phyloP scores from a whole-genome alignment of 148 eudicot genomes.

The Nepenthes mirabilis region DNA sequence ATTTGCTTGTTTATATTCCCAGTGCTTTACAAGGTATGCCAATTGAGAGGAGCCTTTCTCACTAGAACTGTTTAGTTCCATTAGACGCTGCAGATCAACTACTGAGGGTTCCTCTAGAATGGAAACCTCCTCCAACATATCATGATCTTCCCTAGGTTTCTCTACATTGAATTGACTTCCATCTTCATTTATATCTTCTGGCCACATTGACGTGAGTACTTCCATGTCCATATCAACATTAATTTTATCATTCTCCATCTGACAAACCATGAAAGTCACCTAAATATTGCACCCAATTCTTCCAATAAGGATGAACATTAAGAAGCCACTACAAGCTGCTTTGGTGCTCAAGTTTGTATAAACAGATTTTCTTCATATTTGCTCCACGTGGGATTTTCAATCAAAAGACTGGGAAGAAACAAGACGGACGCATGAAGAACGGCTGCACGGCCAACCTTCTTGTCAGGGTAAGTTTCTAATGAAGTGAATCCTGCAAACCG shows the following conservation, averaged over 20 bases:
- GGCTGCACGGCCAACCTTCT: too few relatives aligned
- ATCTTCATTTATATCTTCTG: conserved; percentile 57
- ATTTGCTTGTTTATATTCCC: conserved; percentile 79
- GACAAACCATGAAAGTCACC: conserved; percentile 17
- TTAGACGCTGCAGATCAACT: conserved; percentile 52
- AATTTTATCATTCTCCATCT: conserved; percentile 28
- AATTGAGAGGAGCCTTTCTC: conserved; percentile 71
- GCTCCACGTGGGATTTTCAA: too few relatives aligned
- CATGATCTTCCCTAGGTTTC: conserved; percentile 52
- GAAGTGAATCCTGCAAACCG: too few relatives aligned
- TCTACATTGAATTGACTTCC: conserved; percentile 69
- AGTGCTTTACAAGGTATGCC: conserved; percentile 51
- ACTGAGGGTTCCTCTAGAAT: conserved; percentile 37
- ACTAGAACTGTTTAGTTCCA: conserved; percentile 50
- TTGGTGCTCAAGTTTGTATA: neutral
- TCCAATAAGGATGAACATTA: neutral
- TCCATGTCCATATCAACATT: conserved; percentile 60
- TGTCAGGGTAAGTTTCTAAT: too few relatives aligned
- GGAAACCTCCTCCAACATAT: conserved; percentile 50
- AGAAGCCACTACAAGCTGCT: conserved; percentile 1
- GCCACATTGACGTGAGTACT: conserved; percentile 74
- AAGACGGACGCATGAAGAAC: too few relatives aligned
- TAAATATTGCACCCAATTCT: conserved; percentile 2
- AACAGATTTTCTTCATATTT: too few relatives aligned
- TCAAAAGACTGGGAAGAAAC: too few relatives aligned